Percentiles rank a stretch among this genome's conserved stretches.
These are phyloP conservation scores for Annulohypoxylon truncatum DNA, from an alignment of 2,329 filamentous ascomycete species.

Conservation along the genomic window DNA sequence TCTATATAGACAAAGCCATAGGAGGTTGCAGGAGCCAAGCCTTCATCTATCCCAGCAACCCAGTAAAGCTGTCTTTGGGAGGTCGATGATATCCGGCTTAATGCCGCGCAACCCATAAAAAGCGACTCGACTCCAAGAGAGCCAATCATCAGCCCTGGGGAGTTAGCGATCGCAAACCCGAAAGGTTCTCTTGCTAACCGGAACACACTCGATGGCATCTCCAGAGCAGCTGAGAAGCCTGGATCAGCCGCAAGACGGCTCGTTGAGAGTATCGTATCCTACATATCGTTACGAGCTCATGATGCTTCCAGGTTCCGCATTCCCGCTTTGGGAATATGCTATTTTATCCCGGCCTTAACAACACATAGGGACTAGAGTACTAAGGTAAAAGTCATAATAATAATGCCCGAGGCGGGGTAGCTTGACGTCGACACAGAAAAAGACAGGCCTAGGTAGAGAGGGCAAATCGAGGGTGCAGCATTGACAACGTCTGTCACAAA, in stretches of 20 bases:
- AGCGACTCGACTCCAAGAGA: slow-evolving; percentile 32
- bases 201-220: slow-evolving; percentile 28
- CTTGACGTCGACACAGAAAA: slow-evolving; percentile 35
- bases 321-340: slow-evolving; percentile 34
- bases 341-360: slow-evolving; percentile 38
- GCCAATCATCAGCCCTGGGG: slow-evolving; percentile 37
- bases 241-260: slow-evolving; percentile 40
- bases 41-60: slow-evolving; percentile 40
- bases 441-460: slow-evolving; percentile 24
- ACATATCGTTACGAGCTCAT: slow-evolving; percentile 14
- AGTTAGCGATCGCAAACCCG: slow-evolving; percentile 31
- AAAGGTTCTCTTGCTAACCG: slow-evolving; percentile 29
- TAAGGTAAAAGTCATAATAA: slow-evolving; percentile 38
- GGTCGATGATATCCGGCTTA: slow-evolving; percentile 45
- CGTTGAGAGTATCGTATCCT: slow-evolving; percentile 29
- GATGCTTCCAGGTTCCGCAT: slow-evolving; percentile 31
- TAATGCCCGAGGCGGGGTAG: slow-evolving; percentile 45
- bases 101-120: slow-evolving; percentile 43
- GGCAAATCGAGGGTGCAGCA: slow-evolving; percentile 28
- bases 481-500: slow-evolving; percentile 41
- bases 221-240: slow-evolving; percentile 39
- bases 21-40: slow-evolving; percentile 43
- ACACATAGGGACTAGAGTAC: slow-evolving; percentile 28
- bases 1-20: slow-evolving; percentile 34
- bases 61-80: slow-evolving; percentile 38